Evolutionary conservation across 1,284 basidiomycete genomes (phyloP), one percentile per base, ranked within the genome.

Genomic region (Thecaphora frezii): DNA sequence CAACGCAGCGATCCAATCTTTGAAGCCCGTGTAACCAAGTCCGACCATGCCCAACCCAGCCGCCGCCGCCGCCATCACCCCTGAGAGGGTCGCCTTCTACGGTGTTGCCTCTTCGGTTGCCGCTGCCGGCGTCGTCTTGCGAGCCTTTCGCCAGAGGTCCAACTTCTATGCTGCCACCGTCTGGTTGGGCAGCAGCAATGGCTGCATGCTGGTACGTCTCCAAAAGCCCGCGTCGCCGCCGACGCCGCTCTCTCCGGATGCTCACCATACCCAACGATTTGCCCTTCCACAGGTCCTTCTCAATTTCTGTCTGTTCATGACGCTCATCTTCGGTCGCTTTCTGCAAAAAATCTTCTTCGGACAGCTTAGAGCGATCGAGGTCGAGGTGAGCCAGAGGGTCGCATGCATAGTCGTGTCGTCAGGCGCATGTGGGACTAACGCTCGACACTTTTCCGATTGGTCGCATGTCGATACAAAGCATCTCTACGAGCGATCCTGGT

Each of bases 101-200:
- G 58, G 68, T n/a, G 18, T 60, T 28, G 30, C 56, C 13, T 76
- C 74, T 16, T 58, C 65, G 10, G 24, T 54, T 10, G 62, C 60
- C 19, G 61, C 74, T 24, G 41, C 51, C 8, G 41, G 24, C 18
- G 66, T 76, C 8, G 62, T 74, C 14, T 53, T 55, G 47, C 89
- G 88, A 78, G 93, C 93, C 5, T 85, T 93, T 68, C 84, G 86
- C 71, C 88, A 85, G 53, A 86, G 96, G 68, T 88, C 88, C 73
- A 97, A 96, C 82, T 97, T 96, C 82, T 98, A 94, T 76, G 88
- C 92, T 14, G 89, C 96, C 5, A 86, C 90, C 13, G 91, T 97
- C 2, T 89, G 89, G 74, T 84, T 99, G n/a, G 90, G 91, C 5
- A 89, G 89, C 79, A 94, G 91, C 77, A 93, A 89, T 73, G 87